A percentile compares a stretch with the other conserved stretches of the same genome.
Evolutionary conservation across 2,329 filamentous ascomycete genomes (phyloP).

Genomic region (Neopestalotiopsis sp.): DNA sequence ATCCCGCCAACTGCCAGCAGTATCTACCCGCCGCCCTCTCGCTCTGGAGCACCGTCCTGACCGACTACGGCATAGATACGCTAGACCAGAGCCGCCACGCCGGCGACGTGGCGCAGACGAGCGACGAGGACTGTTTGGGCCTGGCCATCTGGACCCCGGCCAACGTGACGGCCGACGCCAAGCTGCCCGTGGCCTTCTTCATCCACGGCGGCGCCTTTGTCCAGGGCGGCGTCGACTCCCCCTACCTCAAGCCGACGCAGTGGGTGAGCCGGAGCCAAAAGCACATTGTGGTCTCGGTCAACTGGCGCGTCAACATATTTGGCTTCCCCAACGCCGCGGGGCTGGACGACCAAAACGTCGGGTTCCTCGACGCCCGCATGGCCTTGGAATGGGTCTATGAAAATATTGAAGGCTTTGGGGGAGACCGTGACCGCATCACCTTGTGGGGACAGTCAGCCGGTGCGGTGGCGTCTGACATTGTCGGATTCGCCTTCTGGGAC

Average conservation of each 20-base stretch:
- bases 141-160: conserved; percentile 22
- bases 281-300: conserved; percentile 40
- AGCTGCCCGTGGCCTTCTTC: conserved; percentile 23
- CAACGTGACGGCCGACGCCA: neutral
- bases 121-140: conserved; percentile 22
- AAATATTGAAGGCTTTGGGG: conserved; percentile 43
- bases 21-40: conserved; percentile 12
- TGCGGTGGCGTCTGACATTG: conserved; percentile 15
- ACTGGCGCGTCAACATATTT: conserved; percentile 44
- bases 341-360: conserved; percentile 36
- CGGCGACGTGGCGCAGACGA: conserved; percentile 11
- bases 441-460: conserved; percentile 25
- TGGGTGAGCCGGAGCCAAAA: conserved; percentile 33
- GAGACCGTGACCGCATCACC: conserved; percentile 26
- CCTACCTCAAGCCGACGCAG: conserved; percentile 31
- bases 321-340: conserved; percentile 42
- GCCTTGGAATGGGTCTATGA: conserved; percentile 43
- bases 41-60: conserved; percentile 8
- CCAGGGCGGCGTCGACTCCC: conserved; percentile 21
- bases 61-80: conserved; percentile 17
- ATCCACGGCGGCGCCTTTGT: conserved; percentile 22
- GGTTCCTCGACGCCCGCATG: conserved; percentile 39
- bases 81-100: conserved; percentile 2
- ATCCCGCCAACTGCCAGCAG: conserved; percentile 4
- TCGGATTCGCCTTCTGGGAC: conserved; percentile 20